Percentiles rank a stretch among this genome's conserved stretches.
These are phyloP conservation scores for Penicillium sp. DNA, from an alignment of 2,329 filamentous ascomycete genomes.

Conservation along the genomic window DNA sequence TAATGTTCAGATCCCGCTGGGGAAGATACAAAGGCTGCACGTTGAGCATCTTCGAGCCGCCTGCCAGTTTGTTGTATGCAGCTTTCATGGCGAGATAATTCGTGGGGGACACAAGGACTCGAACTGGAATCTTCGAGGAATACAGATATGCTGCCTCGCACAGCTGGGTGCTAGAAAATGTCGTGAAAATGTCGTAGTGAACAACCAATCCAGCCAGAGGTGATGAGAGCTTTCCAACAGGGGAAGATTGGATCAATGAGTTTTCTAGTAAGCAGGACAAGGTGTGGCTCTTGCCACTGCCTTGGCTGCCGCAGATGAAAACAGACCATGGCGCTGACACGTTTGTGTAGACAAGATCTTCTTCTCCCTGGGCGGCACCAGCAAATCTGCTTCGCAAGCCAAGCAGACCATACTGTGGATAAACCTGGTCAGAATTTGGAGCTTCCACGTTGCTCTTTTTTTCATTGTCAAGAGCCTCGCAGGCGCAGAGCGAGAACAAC, in stretches of 20 bases:
- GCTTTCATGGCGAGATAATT: conserved; percentile 45
- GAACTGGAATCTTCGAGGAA: conserved; percentile 49
- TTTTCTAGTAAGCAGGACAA: conserved; percentile 57
- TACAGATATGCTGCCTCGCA: conserved; percentile 60
- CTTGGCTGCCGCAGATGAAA: conserved; percentile 65
- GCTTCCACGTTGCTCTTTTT: not conserved
- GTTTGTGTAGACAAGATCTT: conserved; percentile 38
- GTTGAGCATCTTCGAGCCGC: conserved; percentile 24
- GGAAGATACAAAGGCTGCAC: conserved; percentile 50
- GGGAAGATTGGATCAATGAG: conserved; percentile 29
- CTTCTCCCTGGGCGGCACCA: not conserved
- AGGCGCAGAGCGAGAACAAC: not conserved
- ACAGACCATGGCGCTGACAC: conserved; percentile 56
- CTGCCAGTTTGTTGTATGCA: conserved; percentile 44
- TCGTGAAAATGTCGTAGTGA: conserved; percentile 54
- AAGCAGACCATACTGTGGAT: conserved; percentile 1
- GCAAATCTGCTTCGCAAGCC: not conserved
- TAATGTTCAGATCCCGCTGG: conserved; percentile 51
- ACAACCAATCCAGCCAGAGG: conserved; percentile 57
- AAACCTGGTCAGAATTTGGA: not conserved
- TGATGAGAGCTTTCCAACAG: conserved; percentile 45
- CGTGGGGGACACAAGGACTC: conserved; percentile 53
- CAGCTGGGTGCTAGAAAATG: conserved; percentile 33
- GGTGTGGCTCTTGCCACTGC: conserved; percentile 62
- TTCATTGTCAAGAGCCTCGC: not conserved